Evolutionary conservation across 768 basidiomycete species (phyloP).

Genomic region (Rubroboletus satanas): DNA sequence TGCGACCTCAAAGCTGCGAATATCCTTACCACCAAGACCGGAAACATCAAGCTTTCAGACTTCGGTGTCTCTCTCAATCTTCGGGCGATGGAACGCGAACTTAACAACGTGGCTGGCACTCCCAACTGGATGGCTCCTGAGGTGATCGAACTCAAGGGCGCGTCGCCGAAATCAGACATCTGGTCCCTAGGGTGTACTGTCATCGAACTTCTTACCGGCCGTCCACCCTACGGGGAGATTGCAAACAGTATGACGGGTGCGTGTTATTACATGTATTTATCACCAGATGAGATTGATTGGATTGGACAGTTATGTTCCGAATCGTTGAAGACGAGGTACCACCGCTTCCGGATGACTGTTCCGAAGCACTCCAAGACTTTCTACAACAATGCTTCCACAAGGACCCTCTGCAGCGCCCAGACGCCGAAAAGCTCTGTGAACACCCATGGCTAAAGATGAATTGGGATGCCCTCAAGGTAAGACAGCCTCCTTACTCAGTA

Average conservation of each 20-base stretch:
- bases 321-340: conserved; percentile 94
- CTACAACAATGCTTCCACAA: conserved; percentile 87
- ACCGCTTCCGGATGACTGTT: conserved; percentile 77
- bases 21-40: conserved; percentile 97
- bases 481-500: conserved; percentile 7
- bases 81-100: conserved; percentile 82
- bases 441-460: conserved; percentile 87
- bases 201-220: conserved; percentile 88
- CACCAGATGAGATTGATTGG: neutral
- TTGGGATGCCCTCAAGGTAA: conserved; percentile 76
- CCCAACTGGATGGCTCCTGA: conserved; percentile 99
- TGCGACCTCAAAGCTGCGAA: conserved; percentile 99
- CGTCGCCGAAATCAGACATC: conserved; percentile 89
- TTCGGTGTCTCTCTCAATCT: conserved; percentile 97
- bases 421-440: conserved; percentile 80
- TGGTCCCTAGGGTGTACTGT: conserved; percentile 96
- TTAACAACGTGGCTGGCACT: conserved; percentile 86
- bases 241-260: conserved; percentile 87
- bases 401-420: conserved; percentile 77
- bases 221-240: conserved; percentile 89
- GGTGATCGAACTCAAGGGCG: conserved; percentile 92
- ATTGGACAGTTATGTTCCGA: conserved; percentile 81
- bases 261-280: conserved; percentile 4
- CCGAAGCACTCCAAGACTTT: conserved; percentile 75
- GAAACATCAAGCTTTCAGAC: conserved; percentile 95